Base-by-base conservation (phyloP, 352 stramenopile genomes). In the Phytopythium kandeliae region DNA sequence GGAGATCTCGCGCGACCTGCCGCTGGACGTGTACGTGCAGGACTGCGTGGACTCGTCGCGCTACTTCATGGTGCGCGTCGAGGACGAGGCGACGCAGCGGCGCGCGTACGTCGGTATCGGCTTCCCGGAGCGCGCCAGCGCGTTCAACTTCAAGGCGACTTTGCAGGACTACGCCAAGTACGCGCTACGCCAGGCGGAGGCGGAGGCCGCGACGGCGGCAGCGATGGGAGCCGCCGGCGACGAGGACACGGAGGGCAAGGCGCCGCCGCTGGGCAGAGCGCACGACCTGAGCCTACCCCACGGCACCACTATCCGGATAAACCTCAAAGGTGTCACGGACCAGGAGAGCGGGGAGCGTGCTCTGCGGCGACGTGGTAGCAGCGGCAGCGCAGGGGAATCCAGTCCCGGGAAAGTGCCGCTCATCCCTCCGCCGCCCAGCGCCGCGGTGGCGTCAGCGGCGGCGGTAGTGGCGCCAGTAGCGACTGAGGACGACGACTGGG, bases 161-260 rank as follows among this genome's bases (percentile, higher is more conserved):
- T 56, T 95, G 25, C 81, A 91, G 55, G 84, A 92, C 60, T 92
- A 91, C 55, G 74, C 71, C 36, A 92, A 91, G 67, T 95, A 92
- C 54, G 58, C 69, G 17, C 47, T 85, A 42, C 79, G 84, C 10
- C 60, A 71, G 25, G 35, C 66, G 11, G 51, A 54, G 8, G 61
- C 9, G n/a, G n/a, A n/a, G n/a, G n/a, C n/a, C n/a, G n/a, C n/a
- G n/a, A n/a, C n/a, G n/a, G n/a, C 63, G 4, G 42, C 51, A 28
- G 38, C 43, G n/a, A 43, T 54, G 7, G 61, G 36, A 30, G 45
- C 24, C 26, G 51, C 46, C 10, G 34, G 62, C 36, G 49, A 49
- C 19, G 58, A 21, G 16, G 35, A 17, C 5, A 26, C 19, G 4
- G 33, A 35, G 22, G 46, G 40, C 8, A 48, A 47, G 16, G 36